Evolutionary conservation across 2,329 filamentous ascomycete genomes (phyloP).

Genomic region (Orbilia blumenaviensis): DNA sequence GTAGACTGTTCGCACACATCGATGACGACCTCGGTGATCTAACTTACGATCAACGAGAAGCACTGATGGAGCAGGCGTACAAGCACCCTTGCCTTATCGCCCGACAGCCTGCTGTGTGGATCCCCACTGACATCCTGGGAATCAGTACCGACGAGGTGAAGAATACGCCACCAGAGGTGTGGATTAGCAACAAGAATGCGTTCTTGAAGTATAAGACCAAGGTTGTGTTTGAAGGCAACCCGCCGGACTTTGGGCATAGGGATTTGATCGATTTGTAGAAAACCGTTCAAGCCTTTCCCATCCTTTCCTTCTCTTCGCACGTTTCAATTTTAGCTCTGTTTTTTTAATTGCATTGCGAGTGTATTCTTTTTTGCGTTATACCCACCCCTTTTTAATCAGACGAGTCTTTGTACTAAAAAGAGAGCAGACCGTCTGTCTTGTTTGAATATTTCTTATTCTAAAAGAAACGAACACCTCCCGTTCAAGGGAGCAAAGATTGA

Average conservation of each 20-base stretch:
- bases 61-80: constrained; percentile 85
- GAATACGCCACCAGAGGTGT: constrained; percentile 77
- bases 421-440: neutral
- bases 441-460: neutral
- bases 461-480: neutral
- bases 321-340: neutral
- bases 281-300: neutral
- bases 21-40: constrained; percentile 95
- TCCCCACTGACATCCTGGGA: constrained; percentile 87
- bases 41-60: constrained; percentile 86
- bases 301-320: neutral
- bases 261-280: constrained; percentile 80
- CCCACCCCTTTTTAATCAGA: neutral
- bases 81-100: constrained; percentile 87
- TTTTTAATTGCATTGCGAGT: constrained; percentile 3
- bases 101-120: constrained; percentile 87
- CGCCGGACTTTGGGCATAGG: constrained; percentile 87
- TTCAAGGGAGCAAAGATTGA: neutral
- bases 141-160: constrained; percentile 89
- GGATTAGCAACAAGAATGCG: constrained; percentile 93
- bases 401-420: neutral
- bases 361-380: constrained; percentile 16
- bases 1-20: constrained; percentile 77
- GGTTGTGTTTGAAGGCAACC: constrained; percentile 83
- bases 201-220: constrained; percentile 83